phyloP scores from a whole-genome alignment of 2,329 filamentous ascomycete genomes.

The Didymella keratinophila region DNA sequence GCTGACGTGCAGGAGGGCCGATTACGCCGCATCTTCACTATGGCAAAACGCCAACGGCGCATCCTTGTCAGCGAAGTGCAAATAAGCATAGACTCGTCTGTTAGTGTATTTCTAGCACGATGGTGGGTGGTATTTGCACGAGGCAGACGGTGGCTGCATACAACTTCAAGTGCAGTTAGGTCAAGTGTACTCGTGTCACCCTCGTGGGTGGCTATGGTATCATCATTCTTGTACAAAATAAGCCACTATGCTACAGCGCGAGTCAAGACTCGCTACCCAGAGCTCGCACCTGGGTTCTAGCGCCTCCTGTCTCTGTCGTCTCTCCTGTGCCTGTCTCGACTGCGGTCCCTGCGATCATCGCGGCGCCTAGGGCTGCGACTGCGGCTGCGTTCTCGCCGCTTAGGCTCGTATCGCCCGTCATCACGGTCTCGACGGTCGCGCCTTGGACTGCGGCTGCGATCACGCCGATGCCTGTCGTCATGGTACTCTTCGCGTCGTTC shows the following conservation, averaged over 20 bases:
- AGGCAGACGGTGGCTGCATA: slow-evolving; percentile 1
- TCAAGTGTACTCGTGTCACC: slow-evolving; percentile 8
- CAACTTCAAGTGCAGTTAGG: not conserved
- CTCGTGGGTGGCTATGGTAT: not conserved
- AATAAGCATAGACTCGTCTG: slow-evolving; percentile 1
- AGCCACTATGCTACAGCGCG: slow-evolving; percentile 5
- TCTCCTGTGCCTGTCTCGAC: slow-evolving; percentile 52
- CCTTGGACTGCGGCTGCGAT: slow-evolving; percentile 47
- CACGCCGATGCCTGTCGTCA: slow-evolving; percentile 50
- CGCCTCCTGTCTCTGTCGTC: slow-evolving; percentile 49
- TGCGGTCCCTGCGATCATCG: slow-evolving; percentile 48
- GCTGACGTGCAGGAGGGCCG: slow-evolving; percentile 1
- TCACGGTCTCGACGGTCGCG: slow-evolving; percentile 44
- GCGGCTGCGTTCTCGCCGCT: slow-evolving; percentile 32
- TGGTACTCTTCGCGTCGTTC: slow-evolving; percentile 47
- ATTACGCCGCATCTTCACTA: too few species aligned
- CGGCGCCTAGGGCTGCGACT: slow-evolving; percentile 43
- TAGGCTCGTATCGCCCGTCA: slow-evolving; percentile 39
- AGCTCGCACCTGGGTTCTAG: slow-evolving; percentile 2
- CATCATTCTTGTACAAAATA: slow-evolving; percentile 9
- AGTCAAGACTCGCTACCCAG: not conserved
- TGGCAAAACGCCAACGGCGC: too few species aligned
- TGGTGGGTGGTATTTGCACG: not conserved
- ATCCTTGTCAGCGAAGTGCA: not conserved
- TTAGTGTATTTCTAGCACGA: not conserved